Conservation (phyloP, 2,329 filamentous ascomycete genomes). For the Tolypocladium tropicale region DNA sequence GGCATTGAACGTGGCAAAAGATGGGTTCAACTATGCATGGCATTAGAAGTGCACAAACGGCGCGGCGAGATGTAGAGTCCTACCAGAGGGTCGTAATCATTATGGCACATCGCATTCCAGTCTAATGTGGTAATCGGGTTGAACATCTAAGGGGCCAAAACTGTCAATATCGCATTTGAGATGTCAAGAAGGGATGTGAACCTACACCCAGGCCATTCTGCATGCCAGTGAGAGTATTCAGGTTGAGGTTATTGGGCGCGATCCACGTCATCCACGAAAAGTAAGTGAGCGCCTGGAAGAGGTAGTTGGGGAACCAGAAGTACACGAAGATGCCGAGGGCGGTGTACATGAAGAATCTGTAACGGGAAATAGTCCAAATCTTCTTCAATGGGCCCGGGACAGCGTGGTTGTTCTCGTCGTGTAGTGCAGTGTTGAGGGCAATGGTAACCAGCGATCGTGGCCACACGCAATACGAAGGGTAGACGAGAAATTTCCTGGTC, state of each 20-base stretch:
- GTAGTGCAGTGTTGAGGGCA: conserved; percentile 38
- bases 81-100: conserved; percentile 18
- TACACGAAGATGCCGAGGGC: conserved; percentile 39
- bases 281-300: conserved; percentile 34
- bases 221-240: conserved; percentile 26
- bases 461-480: conserved; percentile 43
- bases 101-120: conserved; percentile 25
- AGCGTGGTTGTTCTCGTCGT: conserved; percentile 24
- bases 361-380: conserved; percentile 30
- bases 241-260: conserved; percentile 26
- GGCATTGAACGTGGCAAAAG: conserved; percentile 24
- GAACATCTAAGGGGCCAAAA: conserved; percentile 9
- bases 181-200: background rate
- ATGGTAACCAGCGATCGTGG: conserved; percentile 39
- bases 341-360: conserved; percentile 34
- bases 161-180: background rate
- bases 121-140: conserved; percentile 32
- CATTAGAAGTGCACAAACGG: background rate
- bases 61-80: background rate
- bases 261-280: conserved; percentile 49
- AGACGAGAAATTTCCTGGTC: conserved; percentile 38
- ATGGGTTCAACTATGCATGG: conserved; percentile 16
- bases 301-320: conserved; percentile 43
- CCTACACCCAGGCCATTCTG: conserved; percentile 23
- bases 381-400: conserved; percentile 19